Conservation (phyloP, 1,284 basidiomycete species). For the Abortiporus biennis region DNA sequence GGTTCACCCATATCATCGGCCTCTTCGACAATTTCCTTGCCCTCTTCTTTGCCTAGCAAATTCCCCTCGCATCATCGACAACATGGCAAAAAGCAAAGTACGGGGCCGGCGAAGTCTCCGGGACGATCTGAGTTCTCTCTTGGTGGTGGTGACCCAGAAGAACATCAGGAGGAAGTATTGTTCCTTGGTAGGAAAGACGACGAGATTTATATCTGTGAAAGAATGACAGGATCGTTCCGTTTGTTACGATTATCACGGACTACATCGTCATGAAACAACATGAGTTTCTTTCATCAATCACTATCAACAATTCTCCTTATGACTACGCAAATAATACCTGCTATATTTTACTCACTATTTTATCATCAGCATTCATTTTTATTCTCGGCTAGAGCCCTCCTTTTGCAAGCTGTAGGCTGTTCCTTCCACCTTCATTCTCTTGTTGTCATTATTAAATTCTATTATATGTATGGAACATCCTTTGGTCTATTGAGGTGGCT, state of each 20-base stretch:
- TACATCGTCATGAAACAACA: constrained; percentile 7
- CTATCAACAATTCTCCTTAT: constrained; percentile 1
- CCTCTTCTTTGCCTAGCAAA: constrained; percentile 32
- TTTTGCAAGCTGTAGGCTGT: no score
- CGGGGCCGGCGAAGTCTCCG: constrained; percentile 41
- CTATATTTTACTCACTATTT: constrained; percentile 20
- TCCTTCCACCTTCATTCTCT: background rate
- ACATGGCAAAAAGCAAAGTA: constrained; percentile 42
- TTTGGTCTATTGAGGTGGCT: background rate
- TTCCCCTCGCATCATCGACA: constrained; percentile 29
- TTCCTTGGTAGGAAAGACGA: constrained; percentile 71
- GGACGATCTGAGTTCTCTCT: constrained; percentile 43
- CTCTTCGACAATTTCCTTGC: constrained; percentile 29
- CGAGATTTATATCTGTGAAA: constrained; percentile 75
- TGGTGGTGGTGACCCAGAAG: constrained; percentile 46
- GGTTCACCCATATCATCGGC: constrained; percentile 47
- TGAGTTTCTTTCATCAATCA: constrained; percentile 7
- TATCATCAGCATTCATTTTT: no score
- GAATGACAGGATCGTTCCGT: constrained; percentile 65
- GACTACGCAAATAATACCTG: constrained; percentile 18
- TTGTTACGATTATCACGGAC: constrained; percentile 59
- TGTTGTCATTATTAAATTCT: constrained; percentile 8
- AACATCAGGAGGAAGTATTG: constrained; percentile 62
- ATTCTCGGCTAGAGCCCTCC: no score
- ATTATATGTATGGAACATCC: constrained; percentile 3